These are phyloP conservation scores for Tetrapisispora nanseiensis DNA, from an alignment of 805 yeast species.

Conservation along the genomic window DNA sequence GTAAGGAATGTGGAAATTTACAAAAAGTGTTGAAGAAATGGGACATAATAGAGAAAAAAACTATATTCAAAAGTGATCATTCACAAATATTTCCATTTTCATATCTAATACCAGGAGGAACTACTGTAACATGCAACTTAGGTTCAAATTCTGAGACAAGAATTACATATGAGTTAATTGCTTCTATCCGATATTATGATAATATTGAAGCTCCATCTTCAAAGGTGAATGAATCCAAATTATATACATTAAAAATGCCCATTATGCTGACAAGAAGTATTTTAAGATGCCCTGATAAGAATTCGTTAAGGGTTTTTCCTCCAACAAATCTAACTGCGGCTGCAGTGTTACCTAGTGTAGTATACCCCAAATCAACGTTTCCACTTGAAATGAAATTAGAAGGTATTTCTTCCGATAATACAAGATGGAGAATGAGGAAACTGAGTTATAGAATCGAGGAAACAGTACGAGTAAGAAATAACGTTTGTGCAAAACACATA, in stretches of 20 bases:
- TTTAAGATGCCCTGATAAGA: slow-evolving; percentile 71
- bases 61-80: slow-evolving; percentile 49
- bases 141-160: slow-evolving; percentile 45
- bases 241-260: slow-evolving; percentile 42
- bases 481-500: slow-evolving; percentile 49
- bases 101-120: slow-evolving; percentile 74
- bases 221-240: slow-evolving; percentile 12
- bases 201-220: slow-evolving; percentile 7
- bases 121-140: slow-evolving; percentile 66
- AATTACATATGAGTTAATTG: slow-evolving; percentile 67
- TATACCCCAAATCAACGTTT: slow-evolving; percentile 82
- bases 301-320: slow-evolving; percentile 85
- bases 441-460: slow-evolving; percentile 86
- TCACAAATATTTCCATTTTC: slow-evolving; percentile 87
- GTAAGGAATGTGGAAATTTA: slow-evolving; percentile 48
- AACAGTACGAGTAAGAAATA: slow-evolving; percentile 48
- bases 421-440: slow-evolving; percentile 88
- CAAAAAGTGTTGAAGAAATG: slow-evolving; percentile 67
- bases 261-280: slow-evolving; percentile 68
- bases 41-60: slow-evolving; percentile 58
- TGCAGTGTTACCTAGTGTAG: slow-evolving; percentile 79
- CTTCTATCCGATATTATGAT: slow-evolving; percentile 39
- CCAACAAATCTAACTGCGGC: slow-evolving; percentile 87
- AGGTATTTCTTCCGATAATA: slow-evolving; percentile 46
- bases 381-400: slow-evolving; percentile 76